Base-by-base conservation (phyloP, 768 basidiomycete genomes). In the Leccinum sublutescens region DNA sequence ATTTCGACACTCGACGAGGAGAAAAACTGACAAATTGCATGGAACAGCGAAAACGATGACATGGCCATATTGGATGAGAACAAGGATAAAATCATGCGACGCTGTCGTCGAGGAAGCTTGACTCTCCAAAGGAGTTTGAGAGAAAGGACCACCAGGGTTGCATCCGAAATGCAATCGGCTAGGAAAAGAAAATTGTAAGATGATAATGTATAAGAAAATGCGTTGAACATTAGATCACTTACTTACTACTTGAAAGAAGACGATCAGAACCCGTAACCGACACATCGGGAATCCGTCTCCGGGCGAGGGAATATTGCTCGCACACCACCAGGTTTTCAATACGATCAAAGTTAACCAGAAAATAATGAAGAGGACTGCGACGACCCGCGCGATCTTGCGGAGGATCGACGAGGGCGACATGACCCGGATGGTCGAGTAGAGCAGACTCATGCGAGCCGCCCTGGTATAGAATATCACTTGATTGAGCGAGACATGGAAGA, bases 71-170 rank as follows among this genome's bases (percentile, higher is more conserved):
- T 67, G 3, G 54, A 5, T 2, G 66, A 27, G 19, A 67, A 67
- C 17, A 64, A 34, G 27, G 45, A 59, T 14, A 67, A 15, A n/a
- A 68, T 52, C 66, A 67, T 67, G 25, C 52, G 56, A 40, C 56
- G 66, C 33, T 62, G 63, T 45, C 58, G 25, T 23, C 4, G 25
- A 14, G 66, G 60, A 50, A 67, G 66, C 9, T 48, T 59, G 19
- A 64, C 50, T 23, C 38, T 52, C 66, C 63, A 60, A 25, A 67
- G 60, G 25, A 67, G 52, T 21, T 34, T 34, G 14, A 52, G 50
- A 14, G 50, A 21, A 14, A 52, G 14, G 31, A 14, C 33, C n/a
- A 52, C 31, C 19, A 52, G 19, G 19, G 31, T 21, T 31, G 50
- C 19, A 34, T 52, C 50, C 15, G 31, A 33, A 15, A 52, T 9